These are phyloP conservation scores for Xylaria grammica DNA, from an alignment of 495 filamentous ascomycete species.

Conservation along the genomic window DNA sequence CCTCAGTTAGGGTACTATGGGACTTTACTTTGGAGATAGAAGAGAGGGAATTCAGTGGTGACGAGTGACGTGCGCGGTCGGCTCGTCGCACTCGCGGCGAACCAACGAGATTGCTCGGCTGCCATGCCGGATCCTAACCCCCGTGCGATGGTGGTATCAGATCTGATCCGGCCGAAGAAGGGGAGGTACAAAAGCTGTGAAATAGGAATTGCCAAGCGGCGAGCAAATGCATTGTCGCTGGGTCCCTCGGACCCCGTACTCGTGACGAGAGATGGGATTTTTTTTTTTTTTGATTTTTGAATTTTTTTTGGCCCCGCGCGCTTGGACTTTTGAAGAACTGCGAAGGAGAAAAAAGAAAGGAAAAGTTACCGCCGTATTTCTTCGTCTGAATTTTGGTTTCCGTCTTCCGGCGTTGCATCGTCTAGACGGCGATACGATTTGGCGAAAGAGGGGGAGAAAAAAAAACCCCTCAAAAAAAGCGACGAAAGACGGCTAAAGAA, in stretches of 20 bases:
- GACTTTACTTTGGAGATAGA: too few relatives aligned
- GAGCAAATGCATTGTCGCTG: background rate
- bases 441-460: too few relatives aligned
- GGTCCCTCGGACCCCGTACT: background rate
- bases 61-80: background rate
- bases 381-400: too few relatives aligned
- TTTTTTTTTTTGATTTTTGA: too few relatives aligned
- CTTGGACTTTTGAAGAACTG: background rate
- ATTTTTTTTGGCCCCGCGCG: too few relatives aligned
- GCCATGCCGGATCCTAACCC: background rate
- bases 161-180: background rate
- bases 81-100: constrained; percentile 6
- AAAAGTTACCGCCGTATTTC: too few relatives aligned
- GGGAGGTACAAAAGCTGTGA: background rate
- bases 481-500: too few relatives aligned
- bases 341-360: too few relatives aligned
- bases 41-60: too few relatives aligned
- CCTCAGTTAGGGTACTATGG: background rate
- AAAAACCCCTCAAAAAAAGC: too few relatives aligned
- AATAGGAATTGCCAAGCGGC: constrained; percentile 1
- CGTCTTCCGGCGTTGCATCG: too few relatives aligned
- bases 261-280: background rate
- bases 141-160: constrained; percentile 15
- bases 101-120: constrained; percentile 16
- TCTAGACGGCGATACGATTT: too few relatives aligned